These are phyloP conservation scores for Malassezia pachydermatis DNA, from an alignment of 1,284 basidiomycete genomes.

Conservation along the genomic window DNA sequence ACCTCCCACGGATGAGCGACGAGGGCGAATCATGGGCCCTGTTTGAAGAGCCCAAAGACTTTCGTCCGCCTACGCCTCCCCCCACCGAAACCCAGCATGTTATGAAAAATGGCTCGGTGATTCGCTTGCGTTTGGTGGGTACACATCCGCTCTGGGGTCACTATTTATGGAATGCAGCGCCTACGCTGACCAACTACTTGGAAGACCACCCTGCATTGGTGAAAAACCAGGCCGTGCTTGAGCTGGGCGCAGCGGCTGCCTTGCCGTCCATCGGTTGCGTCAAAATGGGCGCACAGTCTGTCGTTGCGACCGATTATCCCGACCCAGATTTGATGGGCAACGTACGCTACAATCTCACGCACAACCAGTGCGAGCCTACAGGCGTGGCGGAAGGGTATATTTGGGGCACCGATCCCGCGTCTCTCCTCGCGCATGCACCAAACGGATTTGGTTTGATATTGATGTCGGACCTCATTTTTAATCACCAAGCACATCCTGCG, in stretches of 20 bases:
- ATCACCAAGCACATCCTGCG: conserved; percentile 63
- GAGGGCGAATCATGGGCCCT: conserved; percentile 23
- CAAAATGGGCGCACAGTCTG: conserved; percentile 50
- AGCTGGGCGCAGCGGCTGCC: conserved; percentile 85
- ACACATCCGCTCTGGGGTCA: conserved; percentile 85
- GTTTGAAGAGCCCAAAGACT: conserved; percentile 42
- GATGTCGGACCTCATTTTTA: conserved; percentile 83
- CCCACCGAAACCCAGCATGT: conserved; percentile 28
- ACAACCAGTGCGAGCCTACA: conserved; percentile 53
- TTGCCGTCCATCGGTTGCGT: conserved; percentile 56
- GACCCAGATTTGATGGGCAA: conserved; percentile 71
- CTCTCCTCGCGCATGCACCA: conserved; percentile 53
- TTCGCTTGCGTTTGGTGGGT: conserved; percentile 64
- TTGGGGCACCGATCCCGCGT: conserved; percentile 66
- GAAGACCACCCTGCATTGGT: conserved; percentile 50
- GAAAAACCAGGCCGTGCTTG: conserved; percentile 57
- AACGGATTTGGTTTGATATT: conserved; percentile 66
- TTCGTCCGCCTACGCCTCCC: conserved; percentile 41
- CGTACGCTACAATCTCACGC: conserved; percentile 60
- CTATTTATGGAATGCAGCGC: conserved; percentile 60
- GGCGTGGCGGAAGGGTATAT: conserved; percentile 59
- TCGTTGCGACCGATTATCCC: conserved; percentile 84
- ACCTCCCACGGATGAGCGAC: background rate
- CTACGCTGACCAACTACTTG: conserved; percentile 47
- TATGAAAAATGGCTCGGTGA: conserved; percentile 21